phyloP scores from a whole-genome alignment of 257 asterid genomes.

The Solanum sitiens region DNA sequence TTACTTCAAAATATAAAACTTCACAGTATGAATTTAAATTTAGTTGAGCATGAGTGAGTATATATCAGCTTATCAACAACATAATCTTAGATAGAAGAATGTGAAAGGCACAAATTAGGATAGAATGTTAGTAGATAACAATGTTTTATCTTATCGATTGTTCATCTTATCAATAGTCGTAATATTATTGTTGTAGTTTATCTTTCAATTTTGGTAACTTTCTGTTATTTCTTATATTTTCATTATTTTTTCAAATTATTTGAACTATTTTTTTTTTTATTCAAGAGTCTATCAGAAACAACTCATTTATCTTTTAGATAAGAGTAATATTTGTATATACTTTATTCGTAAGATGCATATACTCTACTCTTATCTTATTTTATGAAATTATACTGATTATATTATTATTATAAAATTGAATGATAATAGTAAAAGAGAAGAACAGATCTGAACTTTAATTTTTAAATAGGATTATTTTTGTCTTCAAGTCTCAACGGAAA shows the following conservation, averaged over 20 bases:
- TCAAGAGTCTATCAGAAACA: too few species aligned
- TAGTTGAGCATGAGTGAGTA: neutral
- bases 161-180: neutral
- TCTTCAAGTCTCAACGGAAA: neutral
- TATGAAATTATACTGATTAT: too few species aligned
- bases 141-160: neutral
- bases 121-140: neutral
- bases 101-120: too few species aligned
- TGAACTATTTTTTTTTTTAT: too few species aligned
- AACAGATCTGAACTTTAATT: neutral
- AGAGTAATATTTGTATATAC: too few species aligned
- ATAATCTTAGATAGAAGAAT: too few species aligned
- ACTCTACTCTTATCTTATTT: neutral
- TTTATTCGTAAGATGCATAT: neutral
- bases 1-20: neutral
- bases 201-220: neutral
- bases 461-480: neutral
- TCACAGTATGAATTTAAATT: neutral
- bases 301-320: too few species aligned
- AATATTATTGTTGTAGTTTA: too few species aligned
- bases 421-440: neutral
- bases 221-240: too few species aligned
- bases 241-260: too few species aligned
- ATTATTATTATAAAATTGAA: too few species aligned
- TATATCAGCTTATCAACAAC: fast-evolving